These are phyloP conservation scores for Cyclotella baltica DNA, from an alignment of 108 stramenopile genomes.

Conservation along the genomic window DNA sequence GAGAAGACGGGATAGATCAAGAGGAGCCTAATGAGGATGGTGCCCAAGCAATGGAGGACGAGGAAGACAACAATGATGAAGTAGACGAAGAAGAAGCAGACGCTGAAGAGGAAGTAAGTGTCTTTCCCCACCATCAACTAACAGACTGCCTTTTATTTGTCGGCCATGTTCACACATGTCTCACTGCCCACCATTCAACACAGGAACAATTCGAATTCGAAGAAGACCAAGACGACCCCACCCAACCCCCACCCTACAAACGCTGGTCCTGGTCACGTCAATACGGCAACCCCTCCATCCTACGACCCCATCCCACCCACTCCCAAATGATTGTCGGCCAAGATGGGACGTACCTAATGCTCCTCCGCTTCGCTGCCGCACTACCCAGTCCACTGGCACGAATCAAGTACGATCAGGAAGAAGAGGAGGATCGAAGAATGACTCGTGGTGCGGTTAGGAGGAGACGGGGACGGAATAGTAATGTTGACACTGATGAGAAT, in stretches of 20 bases:
- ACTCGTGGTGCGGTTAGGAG: conserved; percentile 30
- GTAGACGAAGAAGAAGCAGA: conserved; percentile 29
- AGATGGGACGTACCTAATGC: conserved; percentile 48
- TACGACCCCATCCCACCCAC: conserved; percentile 47
- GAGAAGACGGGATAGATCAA: conserved; percentile 11
- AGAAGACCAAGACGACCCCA: conserved; percentile 34
- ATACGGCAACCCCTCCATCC: conserved; percentile 47
- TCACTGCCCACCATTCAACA: not conserved
- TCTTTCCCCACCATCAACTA: not conserved
- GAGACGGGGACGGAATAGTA: not conserved
- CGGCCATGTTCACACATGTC: not conserved
- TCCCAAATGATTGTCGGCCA: conserved; percentile 55
- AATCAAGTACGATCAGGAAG: conserved; percentile 54
- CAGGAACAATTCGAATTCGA: conserved; percentile 29
- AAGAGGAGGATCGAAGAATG: conserved; percentile 47
- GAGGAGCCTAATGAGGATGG: conserved; percentile 19
- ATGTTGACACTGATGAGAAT: conserved; percentile 6
- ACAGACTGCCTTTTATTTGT: not conserved
- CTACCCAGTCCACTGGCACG: conserved; percentile 45
- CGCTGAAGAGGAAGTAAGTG: conserved; percentile 19
- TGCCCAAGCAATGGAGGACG: conserved; percentile 12
- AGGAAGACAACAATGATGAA: conserved; percentile 33
- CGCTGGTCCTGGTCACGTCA: conserved; percentile 53
- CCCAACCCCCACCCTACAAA: conserved; percentile 47
- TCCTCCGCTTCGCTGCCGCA: conserved; percentile 46